Evolutionary conservation across 2,329 filamentous ascomycete genomes (phyloP), one percentile per base, ranked within the genome.

Genomic region (Alternaria gaisen): DNA sequence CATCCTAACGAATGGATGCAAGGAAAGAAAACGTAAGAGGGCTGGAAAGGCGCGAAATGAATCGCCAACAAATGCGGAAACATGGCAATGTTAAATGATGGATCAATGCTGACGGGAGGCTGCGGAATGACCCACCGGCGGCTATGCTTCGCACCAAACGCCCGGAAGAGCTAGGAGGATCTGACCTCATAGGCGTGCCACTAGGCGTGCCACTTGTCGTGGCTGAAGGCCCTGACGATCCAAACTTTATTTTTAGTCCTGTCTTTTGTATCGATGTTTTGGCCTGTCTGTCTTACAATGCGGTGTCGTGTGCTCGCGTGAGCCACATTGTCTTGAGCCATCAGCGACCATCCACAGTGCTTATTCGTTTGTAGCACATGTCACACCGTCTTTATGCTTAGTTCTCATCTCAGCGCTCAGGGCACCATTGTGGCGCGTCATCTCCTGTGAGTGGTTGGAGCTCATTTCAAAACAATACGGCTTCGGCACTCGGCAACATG

Each of bases 141-240:
- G 64, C 63, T 61, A 54, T 64, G 62, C 61, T 52, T 61, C 50
- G 41, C 51, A 41, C 56, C 59, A 51, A 52, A 56, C 32, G 34
- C 46, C 50, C 60, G 41, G 53, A 58, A 55, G 53, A 54, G 58
- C 58, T 61, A 55, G 58, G 58, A 58, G 20, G 28, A 47, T 57
- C 55, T 67, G 67, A 68, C 66, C 66, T 70, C 62, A 70, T 67
- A 38, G 42, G 32, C 53, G 58, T 56, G 47, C 58, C 44, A 44
- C 57, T 66, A 41, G 47, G 24, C 61, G 58, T 58, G 57, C 53
- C 50, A 52, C 38, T 54, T 36, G 56, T 42, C 50, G 61, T 68
- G 67, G 65, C 67, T 67, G 44, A 53, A 54, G 38, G 34, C 53
- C 56, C 60, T 63, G 58, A 58, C 42, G 52, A 61, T 67, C 67